Evolutionary conservation across 371 early-diverging fungal species (phyloP), one percentile per base, ranked within the genome.

Genomic region (Rhizomucor miehei): DNA sequence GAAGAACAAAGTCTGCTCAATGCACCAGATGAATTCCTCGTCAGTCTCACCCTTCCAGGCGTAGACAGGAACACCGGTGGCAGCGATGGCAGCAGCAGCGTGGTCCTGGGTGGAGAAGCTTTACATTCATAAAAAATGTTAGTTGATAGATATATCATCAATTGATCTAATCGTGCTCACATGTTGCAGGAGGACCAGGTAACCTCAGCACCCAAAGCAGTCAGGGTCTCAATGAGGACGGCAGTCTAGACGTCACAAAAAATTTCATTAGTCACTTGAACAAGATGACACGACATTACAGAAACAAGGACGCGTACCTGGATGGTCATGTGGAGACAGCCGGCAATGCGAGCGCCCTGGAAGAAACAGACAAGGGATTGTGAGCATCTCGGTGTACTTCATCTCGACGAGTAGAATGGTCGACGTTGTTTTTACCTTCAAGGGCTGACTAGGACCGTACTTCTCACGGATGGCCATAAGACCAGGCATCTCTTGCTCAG

Each of bases 151-250:
- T 17, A 44, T 24, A n/a, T n/a, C n/a, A n/a, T n/a, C 35, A 23
- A 4, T 16, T 34, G 12, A 37, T 51, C 12, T 40, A n/a, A n/a
- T n/a, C 25, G 11, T 37, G 23, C 65, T 59, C 56, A 64, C 65
- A 97, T 97, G 91, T 99, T 98, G 84, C 98, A 99, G 53, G 95
- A 94, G 63, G 94, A 92, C 99, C 99, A 99, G 73, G 98, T 84
- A 44, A 98, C 95, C 71, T 97, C 86, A 56, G 99, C 99, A 74
- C 99, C 99, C 59, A 99, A 87, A 57, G 85, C 89, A 57, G 85
- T 83, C 60, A 99, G 84, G 57, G 98, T 96, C 85, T 98, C 98
- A 80, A 98, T 97, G 64, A 99, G 86, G 58, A 98, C 95, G 56
- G 98, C 99, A 44, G 98, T 97, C 86, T 98, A 44, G 17, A 14